phyloP scores from a whole-genome alignment of 225 moss, liverwort and hornwort genomes.

The Climacium dendroides region DNA sequence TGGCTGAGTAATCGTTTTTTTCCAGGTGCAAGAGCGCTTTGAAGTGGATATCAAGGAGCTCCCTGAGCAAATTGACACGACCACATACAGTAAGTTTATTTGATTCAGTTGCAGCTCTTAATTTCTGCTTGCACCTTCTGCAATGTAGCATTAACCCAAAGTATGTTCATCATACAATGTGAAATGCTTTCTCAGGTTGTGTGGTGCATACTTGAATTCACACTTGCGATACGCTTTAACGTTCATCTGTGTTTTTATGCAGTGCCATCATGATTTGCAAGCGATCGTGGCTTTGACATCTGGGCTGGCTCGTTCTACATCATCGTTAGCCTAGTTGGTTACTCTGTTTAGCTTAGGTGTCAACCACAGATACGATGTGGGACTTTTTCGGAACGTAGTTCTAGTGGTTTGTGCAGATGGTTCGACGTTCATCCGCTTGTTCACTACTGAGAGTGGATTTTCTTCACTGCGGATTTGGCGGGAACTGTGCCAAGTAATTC shows the following conservation, averaged over 20 bases:
- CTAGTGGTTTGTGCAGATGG: conserved; percentile 10
- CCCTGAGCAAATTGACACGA: conserved; percentile 52
- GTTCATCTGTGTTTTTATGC: not conserved
- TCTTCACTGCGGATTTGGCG: conserved; percentile 4
- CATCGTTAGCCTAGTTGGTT: not conserved
- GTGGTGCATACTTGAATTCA: not conserved
- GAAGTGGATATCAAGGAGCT: conserved; percentile 56
- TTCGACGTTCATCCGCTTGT: conserved; percentile 2
- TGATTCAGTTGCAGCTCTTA: not conserved
- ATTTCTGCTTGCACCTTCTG: not conserved
- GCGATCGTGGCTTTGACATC: not conserved
- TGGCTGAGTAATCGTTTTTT: not conserved
- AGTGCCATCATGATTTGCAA: conserved; percentile 35
- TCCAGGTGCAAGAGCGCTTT: conserved; percentile 51
- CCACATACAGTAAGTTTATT: conserved; percentile 35
- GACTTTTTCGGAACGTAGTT: conserved; percentile 6
- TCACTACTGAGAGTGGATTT: conserved; percentile 4
- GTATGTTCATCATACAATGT: not conserved
- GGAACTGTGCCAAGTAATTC: conserved; percentile 16
- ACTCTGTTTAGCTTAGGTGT: not conserved
- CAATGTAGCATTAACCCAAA: no score
- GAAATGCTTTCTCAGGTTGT: not conserved
- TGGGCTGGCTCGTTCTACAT: not conserved
- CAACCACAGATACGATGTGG: not conserved
- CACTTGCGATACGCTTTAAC: not conserved